Base-by-base conservation (phyloP, 208 protist genomes). In the Acanthamoeba sp. region DNA sequence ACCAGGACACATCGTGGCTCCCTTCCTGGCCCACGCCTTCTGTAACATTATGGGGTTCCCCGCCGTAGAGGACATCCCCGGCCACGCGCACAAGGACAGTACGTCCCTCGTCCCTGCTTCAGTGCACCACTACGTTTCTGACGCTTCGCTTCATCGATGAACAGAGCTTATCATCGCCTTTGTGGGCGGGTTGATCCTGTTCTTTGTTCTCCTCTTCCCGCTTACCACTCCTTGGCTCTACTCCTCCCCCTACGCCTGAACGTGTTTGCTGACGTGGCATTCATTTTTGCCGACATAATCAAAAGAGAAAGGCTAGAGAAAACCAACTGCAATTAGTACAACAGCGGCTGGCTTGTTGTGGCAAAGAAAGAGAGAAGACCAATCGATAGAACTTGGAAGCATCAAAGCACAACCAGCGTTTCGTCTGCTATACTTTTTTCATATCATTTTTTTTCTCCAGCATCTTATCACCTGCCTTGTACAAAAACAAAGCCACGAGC, bases 41-140 rank as follows among this genome's bases (percentile, higher is more conserved):
- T 95, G 94, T 52, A 95, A 95, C 45, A 95, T 95, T 48, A 95
- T 95, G 94, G 94, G 94, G 16, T 95, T 95, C 52, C 94, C 94
- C 34, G 42, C 32, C 36, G 42, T 94, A 3, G 91, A 90, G 7
- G 4, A 85, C n/a, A 94, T 94, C 27, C 91, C 91, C 27, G 5
- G 14, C 48, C 91, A 94, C 36, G 69, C 71, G 20, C 66, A 94
- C 45, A 94, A 87, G 57, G 40, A 87, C 27, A 80, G 91, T 94
- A 94, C 45, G 91, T 50, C 9, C n/a, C n/a, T n/a, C n/a, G n/a
- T 40, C 55, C 40, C 52, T 50, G 9, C 55, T 40, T 27, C 69
- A 16, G n/a, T 3, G 12, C 22, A 66, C 24, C 32, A 22, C 22
- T 29, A 66, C 42, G 42, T 48, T 48, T 48, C 42, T 57, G 1